Percentiles rank a stretch among this genome's conserved stretches.
These are phyloP conservation scores for Angomonas desouzai DNA, from an alignment of 208 protist species.

Conservation along the genomic window DNA sequence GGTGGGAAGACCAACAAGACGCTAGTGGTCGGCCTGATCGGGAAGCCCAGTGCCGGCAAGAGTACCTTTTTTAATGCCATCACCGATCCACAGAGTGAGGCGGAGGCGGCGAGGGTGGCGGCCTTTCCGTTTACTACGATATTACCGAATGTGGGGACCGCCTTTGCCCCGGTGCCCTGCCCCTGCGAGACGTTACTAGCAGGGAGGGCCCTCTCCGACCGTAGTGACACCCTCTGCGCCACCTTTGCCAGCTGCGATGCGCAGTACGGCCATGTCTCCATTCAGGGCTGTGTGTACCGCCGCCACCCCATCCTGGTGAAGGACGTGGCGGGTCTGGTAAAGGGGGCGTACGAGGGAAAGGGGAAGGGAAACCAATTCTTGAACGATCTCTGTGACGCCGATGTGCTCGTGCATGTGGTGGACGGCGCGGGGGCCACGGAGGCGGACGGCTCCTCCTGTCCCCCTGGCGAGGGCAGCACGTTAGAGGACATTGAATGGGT, in stretches of 20 bases:
- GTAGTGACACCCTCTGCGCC: neutral
- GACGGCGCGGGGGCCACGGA: slow-evolving; percentile 89
- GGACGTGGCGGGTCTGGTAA: slow-evolving; percentile 93
- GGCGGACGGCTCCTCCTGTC: slow-evolving; percentile 74
- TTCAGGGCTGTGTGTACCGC: slow-evolving; percentile 34
- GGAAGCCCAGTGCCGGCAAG: slow-evolving; percentile 91
- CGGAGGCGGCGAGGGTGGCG: slow-evolving; percentile 79
- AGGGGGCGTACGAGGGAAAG: slow-evolving; percentile 90
- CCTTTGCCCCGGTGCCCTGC: slow-evolving; percentile 60
- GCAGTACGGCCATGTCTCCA: slow-evolving; percentile 53
- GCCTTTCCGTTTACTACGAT: slow-evolving; percentile 95
- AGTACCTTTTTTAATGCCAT: slow-evolving; percentile 94
- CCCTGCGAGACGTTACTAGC: slow-evolving; percentile 39
- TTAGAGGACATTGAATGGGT: slow-evolving; percentile 90
- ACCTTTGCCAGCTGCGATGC: slow-evolving; percentile 39
- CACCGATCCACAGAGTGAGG: slow-evolving; percentile 73
- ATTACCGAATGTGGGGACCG: slow-evolving; percentile 83
- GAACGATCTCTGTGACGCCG: slow-evolving; percentile 92
- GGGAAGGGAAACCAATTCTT: slow-evolving; percentile 94
- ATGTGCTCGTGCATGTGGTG: slow-evolving; percentile 93
- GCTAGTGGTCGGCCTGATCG: slow-evolving; percentile 91
- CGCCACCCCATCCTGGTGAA: slow-evolving; percentile 82
- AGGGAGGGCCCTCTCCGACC: neutral
- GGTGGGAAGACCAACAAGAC: slow-evolving; percentile 46
- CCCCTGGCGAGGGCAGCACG: slow-evolving; percentile 57